Conservation (phyloP, 2,329 filamentous ascomycete genomes). For the Cladosporium sp. region DNA sequence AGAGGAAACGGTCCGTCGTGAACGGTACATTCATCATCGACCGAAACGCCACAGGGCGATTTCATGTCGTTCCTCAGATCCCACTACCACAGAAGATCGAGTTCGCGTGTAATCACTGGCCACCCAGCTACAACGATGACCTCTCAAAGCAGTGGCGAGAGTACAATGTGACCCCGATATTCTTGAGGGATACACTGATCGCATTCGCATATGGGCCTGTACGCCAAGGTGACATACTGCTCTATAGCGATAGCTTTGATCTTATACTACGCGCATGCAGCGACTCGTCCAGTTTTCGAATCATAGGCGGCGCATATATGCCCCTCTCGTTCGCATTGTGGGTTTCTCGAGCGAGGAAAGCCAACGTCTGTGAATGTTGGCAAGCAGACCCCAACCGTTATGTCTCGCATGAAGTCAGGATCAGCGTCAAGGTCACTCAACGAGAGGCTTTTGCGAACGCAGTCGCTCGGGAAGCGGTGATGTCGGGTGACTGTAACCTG, state of each 20-base stretch:
- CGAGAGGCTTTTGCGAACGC: background rate
- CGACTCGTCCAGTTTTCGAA: background rate
- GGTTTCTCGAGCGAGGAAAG: background rate
- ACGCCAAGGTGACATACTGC: background rate
- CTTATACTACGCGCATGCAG: background rate
- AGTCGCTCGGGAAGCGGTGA: background rate
- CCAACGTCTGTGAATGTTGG: background rate
- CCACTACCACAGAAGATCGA: no score
- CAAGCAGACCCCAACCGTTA: accelerated
- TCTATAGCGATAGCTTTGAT: background rate
- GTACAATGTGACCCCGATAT: no score
- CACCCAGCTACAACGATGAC: no score
- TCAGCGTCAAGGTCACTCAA: background rate
- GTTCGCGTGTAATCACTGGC: no score
- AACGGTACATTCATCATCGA: background rate
- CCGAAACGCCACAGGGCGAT: no score
- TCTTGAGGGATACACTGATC: no score
- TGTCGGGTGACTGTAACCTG: background rate
- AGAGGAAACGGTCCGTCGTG: no score
- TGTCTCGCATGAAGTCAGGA: background rate
- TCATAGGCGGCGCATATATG: background rate
- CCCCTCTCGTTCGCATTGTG: background rate
- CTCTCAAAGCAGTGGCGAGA: no score
- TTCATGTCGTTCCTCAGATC: no score
- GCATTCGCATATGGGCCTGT: background rate